Evolutionary conservation across 495 filamentous ascomycete species (phyloP), one percentile per base, ranked within the genome.

Genomic region (Clavariopsis aquatica): DNA sequence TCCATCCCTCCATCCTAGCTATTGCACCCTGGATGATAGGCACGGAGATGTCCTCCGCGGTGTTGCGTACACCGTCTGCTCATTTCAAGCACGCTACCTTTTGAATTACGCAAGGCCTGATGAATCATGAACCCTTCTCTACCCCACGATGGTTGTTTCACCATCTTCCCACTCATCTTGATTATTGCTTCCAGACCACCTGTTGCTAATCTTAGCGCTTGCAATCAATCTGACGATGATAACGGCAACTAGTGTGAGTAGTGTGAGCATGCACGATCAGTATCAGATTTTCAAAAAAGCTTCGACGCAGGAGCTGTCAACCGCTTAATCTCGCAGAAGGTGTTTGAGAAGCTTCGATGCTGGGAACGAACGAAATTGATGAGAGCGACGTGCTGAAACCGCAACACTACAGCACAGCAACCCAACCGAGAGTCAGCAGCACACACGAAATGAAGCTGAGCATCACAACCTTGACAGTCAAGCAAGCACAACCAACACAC

Each of bases 91-190:
- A 17, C 38, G 38, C 38, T 43, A 43, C 15, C 38, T 43, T 43
- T 9, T 17, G 38, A n/a, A 54, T 54, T 54, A 27, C 52, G 54
- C 54, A 57, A 57, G 13, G 38, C 38, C 12, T 43, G 38, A 17
- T 43, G 38, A 43, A 43, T 43, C 38, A 43, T 43, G 38, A 43
- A 15, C 13, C 38, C 38, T 43, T 43, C 13, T 43, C n/a, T 24
- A 9, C 52, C 52, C 52, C 52, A 54, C 52, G 47, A 51, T 23
- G 1, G 20, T 22, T 24, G 52, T 54, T 54, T 54, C 52, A 34
- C 31, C n/a, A 8, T 31, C 26, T 54, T 54, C 49, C 52, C 6
- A 43, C 38, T 7, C 38, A n/a, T 43, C 38, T 43, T 43, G 6
- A 2, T 3, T n/a, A n/a, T n/a, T 43, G 6, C 38, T 43, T 43